These are phyloP conservation scores for Blastomyces silverae DNA, from an alignment of 2,329 filamentous ascomycete genomes.

Conservation along the genomic window DNA sequence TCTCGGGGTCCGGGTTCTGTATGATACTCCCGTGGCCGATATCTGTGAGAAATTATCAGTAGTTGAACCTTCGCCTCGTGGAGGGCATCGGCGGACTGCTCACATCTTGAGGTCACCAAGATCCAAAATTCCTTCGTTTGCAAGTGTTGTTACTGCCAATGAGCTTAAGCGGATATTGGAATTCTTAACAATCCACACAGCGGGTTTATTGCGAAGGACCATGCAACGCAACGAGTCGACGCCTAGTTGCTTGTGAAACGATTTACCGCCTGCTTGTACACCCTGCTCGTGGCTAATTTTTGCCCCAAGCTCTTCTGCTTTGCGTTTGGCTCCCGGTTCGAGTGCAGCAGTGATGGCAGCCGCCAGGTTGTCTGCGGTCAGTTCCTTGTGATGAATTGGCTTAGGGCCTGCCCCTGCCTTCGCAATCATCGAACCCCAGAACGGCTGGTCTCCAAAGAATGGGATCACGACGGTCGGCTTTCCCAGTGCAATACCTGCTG, in stretches of 20 bases:
- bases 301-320: conserved; percentile 53
- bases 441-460: conserved; percentile 80
- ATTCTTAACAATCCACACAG: conserved; percentile 67
- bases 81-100: conserved; percentile 27
- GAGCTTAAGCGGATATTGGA: conserved; percentile 63
- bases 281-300: conserved; percentile 62
- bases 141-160: conserved; percentile 63
- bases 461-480: conserved; percentile 76
- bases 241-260: conserved; percentile 65
- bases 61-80: conserved; percentile 12
- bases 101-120: conserved; percentile 68
- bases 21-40: conserved; percentile 60
- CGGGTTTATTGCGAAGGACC: conserved; percentile 59
- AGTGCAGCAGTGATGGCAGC: conserved; percentile 57
- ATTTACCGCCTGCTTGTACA: conserved; percentile 55
- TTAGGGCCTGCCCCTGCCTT: conserved; percentile 64
- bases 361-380: conserved; percentile 61
- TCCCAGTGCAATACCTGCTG: conserved; percentile 73
- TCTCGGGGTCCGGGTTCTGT: conserved; percentile 73
- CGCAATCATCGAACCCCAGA: conserved; percentile 73
- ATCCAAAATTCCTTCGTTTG: conserved; percentile 57
- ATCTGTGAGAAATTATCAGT: conserved; percentile 30
- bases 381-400: conserved; percentile 61
- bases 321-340: conserved; percentile 52
- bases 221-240: conserved; percentile 62